Conservation (phyloP, 257 asterid genomes). For the Nicotiana undulata region DNA sequence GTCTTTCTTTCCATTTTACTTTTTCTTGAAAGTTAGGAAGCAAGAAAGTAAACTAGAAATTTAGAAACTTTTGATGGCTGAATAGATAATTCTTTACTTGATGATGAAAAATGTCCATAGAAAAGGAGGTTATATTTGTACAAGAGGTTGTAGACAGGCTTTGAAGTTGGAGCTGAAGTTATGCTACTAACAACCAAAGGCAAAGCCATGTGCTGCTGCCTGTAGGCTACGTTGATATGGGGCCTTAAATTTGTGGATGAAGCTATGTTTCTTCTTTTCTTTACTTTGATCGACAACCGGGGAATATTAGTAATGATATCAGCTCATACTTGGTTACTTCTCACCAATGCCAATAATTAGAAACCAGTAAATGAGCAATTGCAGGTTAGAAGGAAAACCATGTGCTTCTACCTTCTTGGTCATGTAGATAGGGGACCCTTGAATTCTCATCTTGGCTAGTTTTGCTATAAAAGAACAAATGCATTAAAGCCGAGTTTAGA, state of each 20-base stretch:
- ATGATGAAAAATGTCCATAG: not conserved
- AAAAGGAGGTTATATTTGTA: not conserved
- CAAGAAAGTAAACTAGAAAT: not conserved
- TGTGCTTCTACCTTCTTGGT: not conserved
- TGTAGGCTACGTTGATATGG: not conserved
- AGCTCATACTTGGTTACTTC: not conserved
- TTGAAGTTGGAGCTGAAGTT: not conserved
- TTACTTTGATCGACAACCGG: not conserved
- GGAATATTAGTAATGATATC: not conserved
- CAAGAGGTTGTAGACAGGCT: not conserved
- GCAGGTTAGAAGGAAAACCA: not conserved
- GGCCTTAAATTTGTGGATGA: not conserved
- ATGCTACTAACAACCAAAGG: not conserved
- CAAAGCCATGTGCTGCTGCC: not conserved
- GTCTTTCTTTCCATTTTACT: too few species aligned
- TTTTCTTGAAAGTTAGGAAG: too few species aligned
- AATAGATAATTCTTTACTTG: not conserved
- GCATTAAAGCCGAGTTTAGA: not conserved
- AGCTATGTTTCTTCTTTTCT: not conserved
- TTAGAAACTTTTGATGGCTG: not conserved
- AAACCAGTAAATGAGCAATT: not conserved
- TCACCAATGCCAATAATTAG: not conserved
- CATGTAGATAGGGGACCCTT: not conserved
- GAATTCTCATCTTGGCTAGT: not conserved
- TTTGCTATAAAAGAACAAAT: not conserved